Conservation (phyloP, 176 grass and related monocot species). For the Lolium rigidum region DNA sequence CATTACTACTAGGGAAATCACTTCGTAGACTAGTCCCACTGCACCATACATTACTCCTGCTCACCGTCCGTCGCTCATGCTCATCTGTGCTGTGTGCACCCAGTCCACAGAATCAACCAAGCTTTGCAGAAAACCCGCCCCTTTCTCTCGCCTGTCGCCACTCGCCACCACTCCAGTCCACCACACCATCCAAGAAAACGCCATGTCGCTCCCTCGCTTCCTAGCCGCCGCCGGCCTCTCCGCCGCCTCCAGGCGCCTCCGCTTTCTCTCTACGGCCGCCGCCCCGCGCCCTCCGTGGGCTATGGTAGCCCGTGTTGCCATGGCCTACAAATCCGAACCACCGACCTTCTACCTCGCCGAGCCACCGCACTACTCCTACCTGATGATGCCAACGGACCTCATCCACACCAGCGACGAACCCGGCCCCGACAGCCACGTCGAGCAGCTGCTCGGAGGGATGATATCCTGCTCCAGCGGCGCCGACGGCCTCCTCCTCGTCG, state of each 20-base stretch:
- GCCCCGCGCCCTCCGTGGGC: not conserved
- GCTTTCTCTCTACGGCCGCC: not conserved
- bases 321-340: not conserved
- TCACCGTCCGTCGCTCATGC: too few relatives aligned
- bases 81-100: too few relatives aligned
- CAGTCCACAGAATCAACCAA: too few relatives aligned
- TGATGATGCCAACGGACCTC: not conserved
- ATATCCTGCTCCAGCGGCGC: not conserved
- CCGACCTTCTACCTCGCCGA: not conserved
- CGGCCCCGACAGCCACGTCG: not conserved
- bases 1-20: too few relatives aligned
- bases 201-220: not conserved
- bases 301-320: not conserved
- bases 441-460: not conserved
- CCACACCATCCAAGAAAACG: not conserved
- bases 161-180: too few relatives aligned
- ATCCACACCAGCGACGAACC: not conserved
- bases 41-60: too few relatives aligned
- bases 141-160: too few relatives aligned
- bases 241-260: not conserved
- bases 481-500: not conserved
- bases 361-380: not conserved
- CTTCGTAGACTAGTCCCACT: too few relatives aligned
- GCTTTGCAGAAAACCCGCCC: too few relatives aligned
- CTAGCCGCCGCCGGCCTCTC: constrained; percentile 5